Evolutionary conservation across 305 asterid genomes (phyloP).

Genomic region (Fraxinus sp.): DNA sequence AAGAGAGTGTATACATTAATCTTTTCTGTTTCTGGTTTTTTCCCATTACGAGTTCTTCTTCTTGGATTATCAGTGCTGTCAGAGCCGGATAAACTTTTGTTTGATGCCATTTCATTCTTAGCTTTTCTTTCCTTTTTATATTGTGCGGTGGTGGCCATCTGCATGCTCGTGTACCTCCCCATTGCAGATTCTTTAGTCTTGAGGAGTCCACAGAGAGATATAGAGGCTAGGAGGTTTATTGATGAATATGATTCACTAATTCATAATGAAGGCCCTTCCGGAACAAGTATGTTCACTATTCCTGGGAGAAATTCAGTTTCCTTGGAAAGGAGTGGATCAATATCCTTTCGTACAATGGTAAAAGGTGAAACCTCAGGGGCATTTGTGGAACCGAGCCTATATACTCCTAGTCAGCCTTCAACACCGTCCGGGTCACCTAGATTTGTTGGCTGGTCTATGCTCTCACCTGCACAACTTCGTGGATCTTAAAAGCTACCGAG

Average conservation of each 20-base stretch:
- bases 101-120: slow-evolving; percentile 61
- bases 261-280: slow-evolving; percentile 24
- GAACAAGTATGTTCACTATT: background rate
- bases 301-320: slow-evolving; percentile 30
- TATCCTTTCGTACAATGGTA: slow-evolving; percentile 31
- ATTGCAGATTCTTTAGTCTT: slow-evolving; percentile 76
- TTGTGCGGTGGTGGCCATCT: slow-evolving; percentile 68
- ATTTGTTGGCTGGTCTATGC: slow-evolving; percentile 38
- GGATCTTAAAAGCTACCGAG: background rate
- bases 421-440: slow-evolving; percentile 29
- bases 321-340: slow-evolving; percentile 30
- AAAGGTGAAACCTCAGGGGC: slow-evolving; percentile 25
- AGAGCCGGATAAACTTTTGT: slow-evolving; percentile 38
- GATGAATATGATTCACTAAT: slow-evolving; percentile 31
- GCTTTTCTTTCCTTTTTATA: slow-evolving; percentile 77
- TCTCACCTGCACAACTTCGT: slow-evolving; percentile 2
- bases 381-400: slow-evolving; percentile 34
- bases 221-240: slow-evolving; percentile 41
- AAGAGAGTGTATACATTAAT: slow-evolving; percentile 75
- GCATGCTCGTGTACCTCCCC: slow-evolving; percentile 79
- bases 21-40: slow-evolving; percentile 49
- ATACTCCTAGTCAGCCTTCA: slow-evolving; percentile 28
- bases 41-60: slow-evolving; percentile 65
- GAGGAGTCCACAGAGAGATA: slow-evolving; percentile 56
- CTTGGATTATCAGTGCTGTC: slow-evolving; percentile 74